Evolutionary conservation across 331 rosid species (phyloP).

Genomic region (Telfairia occidentalis): DNA sequence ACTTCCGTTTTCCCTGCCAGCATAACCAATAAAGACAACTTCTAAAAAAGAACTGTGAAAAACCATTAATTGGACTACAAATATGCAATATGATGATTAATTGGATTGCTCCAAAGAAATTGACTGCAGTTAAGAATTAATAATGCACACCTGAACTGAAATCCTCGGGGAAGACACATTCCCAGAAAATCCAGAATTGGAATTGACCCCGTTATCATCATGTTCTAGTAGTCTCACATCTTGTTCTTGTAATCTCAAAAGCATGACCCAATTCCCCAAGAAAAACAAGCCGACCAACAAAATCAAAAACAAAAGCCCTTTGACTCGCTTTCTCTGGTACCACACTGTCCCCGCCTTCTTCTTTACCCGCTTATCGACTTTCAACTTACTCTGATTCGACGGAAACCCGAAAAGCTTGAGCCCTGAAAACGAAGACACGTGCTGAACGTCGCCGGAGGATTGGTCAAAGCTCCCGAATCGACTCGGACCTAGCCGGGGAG

Average conservation of each 20-base stretch:
- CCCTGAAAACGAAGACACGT: conserved; percentile 15
- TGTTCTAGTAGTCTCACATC: conserved; percentile 30
- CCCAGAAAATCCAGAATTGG: conserved; percentile 16
- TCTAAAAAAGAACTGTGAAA: background rate
- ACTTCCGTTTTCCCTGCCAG: conserved; percentile 48
- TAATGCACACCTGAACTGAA: conserved; percentile 19
- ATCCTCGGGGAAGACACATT: conserved; percentile 28
- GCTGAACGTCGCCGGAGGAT: conserved; percentile 17
- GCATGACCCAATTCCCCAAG: conserved; percentile 62
- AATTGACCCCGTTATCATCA: conserved; percentile 19
- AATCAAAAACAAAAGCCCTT: conserved; percentile 37
- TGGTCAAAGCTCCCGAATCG: conserved; percentile 42
- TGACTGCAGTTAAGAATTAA: background rate
- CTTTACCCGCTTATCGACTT: conserved; percentile 20
- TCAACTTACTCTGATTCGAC: conserved; percentile 15
- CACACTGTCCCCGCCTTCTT: conserved; percentile 33
- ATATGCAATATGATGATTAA: background rate
- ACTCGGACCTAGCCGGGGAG: conserved; percentile 43
- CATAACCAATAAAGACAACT: conserved; percentile 9
- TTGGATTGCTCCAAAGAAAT: background rate
- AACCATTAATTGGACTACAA: background rate
- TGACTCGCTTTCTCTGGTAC: conserved; percentile 47
- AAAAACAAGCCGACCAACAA: conserved; percentile 38
- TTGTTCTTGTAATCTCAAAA: conserved; percentile 37
- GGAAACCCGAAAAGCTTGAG: conserved; percentile 15